Base-by-base conservation (phyloP, 495 filamentous ascomycete genomes). In the Aspergillus nanangensis region DNA sequence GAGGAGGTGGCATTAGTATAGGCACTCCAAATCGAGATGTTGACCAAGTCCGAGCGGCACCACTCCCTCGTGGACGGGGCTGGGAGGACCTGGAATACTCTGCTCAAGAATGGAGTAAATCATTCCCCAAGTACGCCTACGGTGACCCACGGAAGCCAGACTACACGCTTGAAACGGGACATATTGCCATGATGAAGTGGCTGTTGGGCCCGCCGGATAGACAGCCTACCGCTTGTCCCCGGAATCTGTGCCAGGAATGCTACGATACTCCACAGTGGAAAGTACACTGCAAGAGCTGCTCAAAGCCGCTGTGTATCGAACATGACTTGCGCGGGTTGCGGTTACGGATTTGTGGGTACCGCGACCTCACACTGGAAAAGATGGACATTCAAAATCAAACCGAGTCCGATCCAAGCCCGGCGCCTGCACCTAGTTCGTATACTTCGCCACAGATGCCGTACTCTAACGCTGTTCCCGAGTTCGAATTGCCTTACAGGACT, bases 301-400 rank as follows among this genome's bases (percentile, higher is more conserved):
- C 75, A 18, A 75, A 74, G 49, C 70, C 76, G 10, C 56, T 83
- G 21, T 83, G 79, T 58, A 80, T 79, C 46, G 78, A 81, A 47
- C 79, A 83, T 52, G 79, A 83, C 55, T 70, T 83, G n/a, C 70
- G 78, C 22, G 78, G 70, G 23, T 63, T 83, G 10, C 75, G 76
- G n/a, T 57, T 80, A 42, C 65, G 79, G 19, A 78, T 80, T 15
- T 83, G 79, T 48, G 79, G 79, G 13, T 83, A 75, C 48, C 63
- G 71, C 45, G 77, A 80, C 37, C 70, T 83, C 36, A 61, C 68
- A n/a, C 58, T 72, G 22, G 79, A 83, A 49, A 75, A 76, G 50
- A 51, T 67, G 36, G 60, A 57, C 10, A 66, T 73, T 29, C 64
- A 72, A 41, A 63, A 56, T 19, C 58, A 53, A 45, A 40, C 51